Evolutionary conservation across 2,329 filamentous ascomycete genomes (phyloP).

Genomic region (Fusarium floridanum): DNA sequence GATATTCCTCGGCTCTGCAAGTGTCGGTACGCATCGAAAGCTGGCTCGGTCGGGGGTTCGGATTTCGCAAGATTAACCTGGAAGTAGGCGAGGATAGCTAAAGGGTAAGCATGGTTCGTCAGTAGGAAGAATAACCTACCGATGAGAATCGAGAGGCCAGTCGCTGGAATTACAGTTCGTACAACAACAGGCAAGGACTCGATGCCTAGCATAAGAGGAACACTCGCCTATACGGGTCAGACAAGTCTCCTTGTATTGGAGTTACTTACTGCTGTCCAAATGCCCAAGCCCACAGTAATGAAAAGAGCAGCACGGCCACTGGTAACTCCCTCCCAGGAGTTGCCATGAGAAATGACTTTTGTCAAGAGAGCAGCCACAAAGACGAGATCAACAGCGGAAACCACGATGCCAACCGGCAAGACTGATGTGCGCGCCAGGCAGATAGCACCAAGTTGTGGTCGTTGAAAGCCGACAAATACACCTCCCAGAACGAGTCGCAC

Average conservation of each 20-base stretch:
- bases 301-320: slow-evolving; percentile 57
- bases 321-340: slow-evolving; percentile 47
- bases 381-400: slow-evolving; percentile 60
- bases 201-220: slow-evolving; percentile 64
- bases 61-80: slow-evolving; percentile 31
- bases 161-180: slow-evolving; percentile 64
- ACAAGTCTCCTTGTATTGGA: background rate
- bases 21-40: slow-evolving; percentile 30
- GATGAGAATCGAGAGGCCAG: slow-evolving; percentile 63
- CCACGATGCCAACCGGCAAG: slow-evolving; percentile 59
- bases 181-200: slow-evolving; percentile 56
- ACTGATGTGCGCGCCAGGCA: slow-evolving; percentile 64
- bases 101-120: slow-evolving; percentile 12
- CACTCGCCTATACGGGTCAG: slow-evolving; percentile 58
- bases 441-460: slow-evolving; percentile 64
- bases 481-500: slow-evolving; percentile 65
- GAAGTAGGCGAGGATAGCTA: slow-evolving; percentile 55
- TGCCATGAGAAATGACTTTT: slow-evolving; percentile 56
- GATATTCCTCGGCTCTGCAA: slow-evolving; percentile 43
- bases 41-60: slow-evolving; percentile 5
- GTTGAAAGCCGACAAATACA: slow-evolving; percentile 67
- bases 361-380: slow-evolving; percentile 58
- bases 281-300: slow-evolving; percentile 58
- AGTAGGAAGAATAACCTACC: slow-evolving; percentile 51
- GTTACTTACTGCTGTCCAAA: slow-evolving; percentile 68